Evolutionary conservation across 768 basidiomycete genomes (phyloP), one percentile per base, ranked within the genome.

Genomic region (Gymnopilus dilepis): DNA sequence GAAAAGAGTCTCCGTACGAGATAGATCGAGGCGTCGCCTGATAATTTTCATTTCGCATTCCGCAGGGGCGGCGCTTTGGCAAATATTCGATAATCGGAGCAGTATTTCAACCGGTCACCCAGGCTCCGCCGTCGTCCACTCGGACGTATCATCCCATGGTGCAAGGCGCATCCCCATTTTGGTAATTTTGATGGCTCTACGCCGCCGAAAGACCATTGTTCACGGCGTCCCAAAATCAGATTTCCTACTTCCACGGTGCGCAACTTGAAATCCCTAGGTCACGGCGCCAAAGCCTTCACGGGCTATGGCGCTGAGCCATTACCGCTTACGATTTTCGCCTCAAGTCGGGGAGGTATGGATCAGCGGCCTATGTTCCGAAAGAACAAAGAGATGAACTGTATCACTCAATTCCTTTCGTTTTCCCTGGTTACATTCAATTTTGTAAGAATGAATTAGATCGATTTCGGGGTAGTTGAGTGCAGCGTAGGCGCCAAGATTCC

Each of bases 121-220:
- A 58, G 13, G 17, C n/a, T 54, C 17, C 37, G 31, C 52, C 45
- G 56, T 54, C 37, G 52, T 13, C 37, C 21, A 43, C 41, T 53
- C 51, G 59, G 59, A 53, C 41, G 50, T 60, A 60, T 53, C 51
- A 51, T 40, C 28, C 57, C 42, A 38, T 17, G 45, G 43, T 38
- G 57, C 47, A 33, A 28, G 47, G 52, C 38, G 4, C 3, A 50
- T 50, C n/a, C 59, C 53, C 38, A 31, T 55, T 60, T 54, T 54
- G 59, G 59, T 31, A 53, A 48, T 9, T 24, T n/a, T 54, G 59
- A 60, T 47, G 53, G 51, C 24, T 34, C 28, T 59, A 52, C 34
- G 58, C 51, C 50, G 40, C 9, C 28, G 37, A 59, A 59, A 50
- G 30, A 2, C 30, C 21, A 59, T 30, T 30, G 34, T 52, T 53